Conservation (phyloP, 345 rosid species). For the Clausena lansium region DNA sequence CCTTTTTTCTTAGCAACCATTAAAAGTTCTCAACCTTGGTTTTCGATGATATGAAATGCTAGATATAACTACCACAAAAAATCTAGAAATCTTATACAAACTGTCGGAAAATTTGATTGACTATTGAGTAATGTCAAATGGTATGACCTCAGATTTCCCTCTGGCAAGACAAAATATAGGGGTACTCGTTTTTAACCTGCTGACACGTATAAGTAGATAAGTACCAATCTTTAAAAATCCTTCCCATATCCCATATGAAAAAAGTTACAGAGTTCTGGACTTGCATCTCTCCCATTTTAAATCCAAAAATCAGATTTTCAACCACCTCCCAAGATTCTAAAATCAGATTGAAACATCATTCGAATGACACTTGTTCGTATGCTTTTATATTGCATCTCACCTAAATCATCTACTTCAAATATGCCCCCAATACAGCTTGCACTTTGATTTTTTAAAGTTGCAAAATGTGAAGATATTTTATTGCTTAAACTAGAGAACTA, state of each 20-base stretch:
- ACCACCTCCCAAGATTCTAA: not conserved
- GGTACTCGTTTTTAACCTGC: too few species aligned
- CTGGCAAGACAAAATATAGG: not conserved
- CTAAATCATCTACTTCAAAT: not conserved
- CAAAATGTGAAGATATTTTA: not conserved
- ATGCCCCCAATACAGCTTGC: not conserved
- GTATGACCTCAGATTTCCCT: not conserved
- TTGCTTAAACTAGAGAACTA: not conserved
- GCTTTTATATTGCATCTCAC: not conserved
- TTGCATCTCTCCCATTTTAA: not conserved
- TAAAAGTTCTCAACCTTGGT: not conserved
- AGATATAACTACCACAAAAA: not conserved
- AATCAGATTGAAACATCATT: not conserved
- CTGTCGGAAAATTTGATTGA: not conserved
- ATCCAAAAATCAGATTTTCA: not conserved
- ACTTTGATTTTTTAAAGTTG: not conserved
- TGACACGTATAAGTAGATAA: too few species aligned
- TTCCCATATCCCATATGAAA: not conserved
- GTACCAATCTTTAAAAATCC: not conserved
- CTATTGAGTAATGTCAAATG: not conserved
- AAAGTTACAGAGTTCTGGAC: not conserved
- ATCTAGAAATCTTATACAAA: not conserved
- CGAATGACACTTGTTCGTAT: not conserved
- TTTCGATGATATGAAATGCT: not conserved
- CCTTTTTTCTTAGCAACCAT: not conserved